A percentile compares a stretch with the other conserved stretches of the same genome.
Evolutionary conservation across 1,284 basidiomycete genomes (phyloP).

Genomic region (Peniophora sp.): DNA sequence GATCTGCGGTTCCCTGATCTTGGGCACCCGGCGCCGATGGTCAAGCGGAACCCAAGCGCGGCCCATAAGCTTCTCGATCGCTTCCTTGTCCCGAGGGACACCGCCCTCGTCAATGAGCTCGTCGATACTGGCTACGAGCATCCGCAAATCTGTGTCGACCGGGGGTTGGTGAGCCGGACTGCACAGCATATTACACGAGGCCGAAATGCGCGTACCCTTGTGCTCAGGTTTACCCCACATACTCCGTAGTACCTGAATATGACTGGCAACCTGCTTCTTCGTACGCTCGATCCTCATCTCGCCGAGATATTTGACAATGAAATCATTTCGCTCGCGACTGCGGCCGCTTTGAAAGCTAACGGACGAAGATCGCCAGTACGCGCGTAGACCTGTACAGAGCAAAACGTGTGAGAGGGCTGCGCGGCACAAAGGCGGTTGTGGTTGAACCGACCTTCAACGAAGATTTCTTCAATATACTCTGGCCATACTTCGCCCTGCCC

Average conservation of each 20-base stretch:
- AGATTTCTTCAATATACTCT: constrained; percentile 61
- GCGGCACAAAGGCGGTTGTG: constrained; percentile 3
- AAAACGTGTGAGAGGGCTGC: constrained; percentile 6
- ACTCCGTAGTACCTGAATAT: constrained; percentile 74
- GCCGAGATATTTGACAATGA: constrained; percentile 68
- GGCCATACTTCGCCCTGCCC: constrained; percentile 78
- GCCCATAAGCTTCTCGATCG: too few species aligned
- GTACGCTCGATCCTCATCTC: constrained; percentile 58
- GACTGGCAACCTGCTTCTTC: constrained; percentile 79
- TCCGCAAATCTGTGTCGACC: constrained; percentile 6
- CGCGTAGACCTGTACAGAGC: constrained; percentile 46
- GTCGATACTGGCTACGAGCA: constrained; percentile 67
- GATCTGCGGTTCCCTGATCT: neutral
- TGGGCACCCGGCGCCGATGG: too few species aligned
- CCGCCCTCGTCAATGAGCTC: constrained; percentile 52
- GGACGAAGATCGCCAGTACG: constrained; percentile 74
- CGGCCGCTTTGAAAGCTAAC: constrained; percentile 69
- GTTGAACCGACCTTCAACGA: constrained; percentile 57
- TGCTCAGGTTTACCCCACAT: constrained; percentile 70
- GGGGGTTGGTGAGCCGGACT: constrained; percentile 9
- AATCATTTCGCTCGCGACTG: constrained; percentile 75
- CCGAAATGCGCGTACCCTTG: constrained; percentile 37
- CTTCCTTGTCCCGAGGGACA: constrained; percentile 19
- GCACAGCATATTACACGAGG: constrained; percentile 1
- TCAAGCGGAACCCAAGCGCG: too few species aligned